These are phyloP conservation scores for Blastocrithidia nonstop DNA, from an alignment of 208 protist species.

Conservation along the genomic window DNA sequence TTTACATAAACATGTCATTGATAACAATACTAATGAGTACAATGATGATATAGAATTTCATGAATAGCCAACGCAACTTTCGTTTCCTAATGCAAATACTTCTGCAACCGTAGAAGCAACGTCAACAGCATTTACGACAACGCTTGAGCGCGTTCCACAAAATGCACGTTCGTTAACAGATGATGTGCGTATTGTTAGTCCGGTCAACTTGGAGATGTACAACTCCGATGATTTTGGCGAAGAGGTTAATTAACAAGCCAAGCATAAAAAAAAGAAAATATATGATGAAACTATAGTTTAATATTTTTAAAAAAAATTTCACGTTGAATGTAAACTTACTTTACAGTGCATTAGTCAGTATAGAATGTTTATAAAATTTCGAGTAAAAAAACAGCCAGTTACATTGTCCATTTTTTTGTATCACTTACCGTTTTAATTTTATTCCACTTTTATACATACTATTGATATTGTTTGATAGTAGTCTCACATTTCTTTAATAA, in stretches of 20 bases:
- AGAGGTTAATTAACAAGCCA: too few species aligned
- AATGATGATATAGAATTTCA: slow-evolving; percentile 32
- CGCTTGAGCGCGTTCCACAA: slow-evolving; percentile 71
- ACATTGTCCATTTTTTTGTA: too few species aligned
- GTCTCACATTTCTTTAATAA: too few species aligned
- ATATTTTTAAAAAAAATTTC: too few species aligned
- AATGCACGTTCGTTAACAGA: slow-evolving; percentile 28
- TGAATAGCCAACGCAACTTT: slow-evolving; percentile 6
- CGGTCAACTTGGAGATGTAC: slow-evolving; percentile 40
- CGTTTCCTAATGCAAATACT: background rate
- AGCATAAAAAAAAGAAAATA: slow-evolving; percentile 1
- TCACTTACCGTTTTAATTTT: too few species aligned
- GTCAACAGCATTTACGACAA: background rate
- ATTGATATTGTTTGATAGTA: too few species aligned
- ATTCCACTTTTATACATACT: too few species aligned
- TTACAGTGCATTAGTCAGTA: too few species aligned
- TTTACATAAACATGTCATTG: background rate
- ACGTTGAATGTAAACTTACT: too few species aligned
- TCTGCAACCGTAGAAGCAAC: background rate
- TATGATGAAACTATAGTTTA: background rate
- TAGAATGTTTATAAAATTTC: too few species aligned
- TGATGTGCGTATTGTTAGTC: slow-evolving; percentile 44
- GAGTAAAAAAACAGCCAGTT: too few species aligned
- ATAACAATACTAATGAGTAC: slow-evolving; percentile 4
- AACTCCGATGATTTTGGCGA: too few species aligned